These are phyloP conservation scores for Metroxylon sagu DNA, from an alignment of 176 grass and related monocot genomes.

Conservation along the genomic window DNA sequence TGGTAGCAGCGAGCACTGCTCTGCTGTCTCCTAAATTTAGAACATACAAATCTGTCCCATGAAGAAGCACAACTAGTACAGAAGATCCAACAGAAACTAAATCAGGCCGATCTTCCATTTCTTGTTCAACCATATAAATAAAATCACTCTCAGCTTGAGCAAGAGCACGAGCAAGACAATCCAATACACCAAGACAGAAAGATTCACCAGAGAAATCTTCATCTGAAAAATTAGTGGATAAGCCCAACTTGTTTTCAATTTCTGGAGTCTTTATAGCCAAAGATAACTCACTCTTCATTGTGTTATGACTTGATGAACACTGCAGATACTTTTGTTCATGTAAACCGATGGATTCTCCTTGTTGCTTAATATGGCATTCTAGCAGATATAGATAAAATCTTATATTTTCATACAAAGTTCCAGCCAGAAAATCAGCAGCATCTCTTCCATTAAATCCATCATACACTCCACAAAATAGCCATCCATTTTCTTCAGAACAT, in stretches of 20 bases:
- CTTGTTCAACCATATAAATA: slow-evolving; percentile 71
- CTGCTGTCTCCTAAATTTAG: slow-evolving; percentile 97
- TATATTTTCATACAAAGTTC: slow-evolving; percentile 90
- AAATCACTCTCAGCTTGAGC: slow-evolving; percentile 96
- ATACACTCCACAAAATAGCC: slow-evolving; percentile 96
- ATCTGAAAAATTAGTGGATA: slow-evolving; percentile 11
- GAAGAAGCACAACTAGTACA: slow-evolving; percentile 78
- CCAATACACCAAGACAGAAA: slow-evolving; percentile 58
- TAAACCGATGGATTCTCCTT: slow-evolving; percentile 22
- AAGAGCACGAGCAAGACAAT: slow-evolving; percentile 70
- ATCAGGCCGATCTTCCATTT: slow-evolving; percentile 95
- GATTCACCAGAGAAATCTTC: slow-evolving; percentile 29
- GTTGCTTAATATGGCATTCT: slow-evolving; percentile 61
- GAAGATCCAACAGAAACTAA: slow-evolving; percentile 93
- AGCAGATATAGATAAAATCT: slow-evolving; percentile 70
- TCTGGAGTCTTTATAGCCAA: slow-evolving; percentile 52
- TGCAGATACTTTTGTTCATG: slow-evolving; percentile 12
- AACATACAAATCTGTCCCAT: slow-evolving; percentile 66
- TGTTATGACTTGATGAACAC: background rate
- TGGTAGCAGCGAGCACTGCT: slow-evolving; percentile 71
- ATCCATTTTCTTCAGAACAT: slow-evolving; percentile 94
- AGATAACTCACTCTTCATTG: slow-evolving; percentile 55
- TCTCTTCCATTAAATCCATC: slow-evolving; percentile 98
- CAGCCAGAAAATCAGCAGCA: slow-evolving; percentile 94
- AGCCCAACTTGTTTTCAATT: slow-evolving; percentile 32